Base-by-base conservation (phyloP, 441 rosid species). In the Pelargonium exstipulatum region DNA sequence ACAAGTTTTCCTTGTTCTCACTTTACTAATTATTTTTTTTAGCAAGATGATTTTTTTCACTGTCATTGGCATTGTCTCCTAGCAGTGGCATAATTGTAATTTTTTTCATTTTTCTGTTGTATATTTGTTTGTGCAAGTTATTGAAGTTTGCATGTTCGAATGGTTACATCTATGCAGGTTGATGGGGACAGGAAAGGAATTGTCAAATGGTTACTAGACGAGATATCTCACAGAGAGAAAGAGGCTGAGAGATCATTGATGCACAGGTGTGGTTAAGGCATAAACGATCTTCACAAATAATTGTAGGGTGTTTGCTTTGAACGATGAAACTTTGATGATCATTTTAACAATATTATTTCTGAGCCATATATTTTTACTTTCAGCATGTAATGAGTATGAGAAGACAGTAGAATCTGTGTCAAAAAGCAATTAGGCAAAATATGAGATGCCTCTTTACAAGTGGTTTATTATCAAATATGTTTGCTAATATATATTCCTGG, bases 181-280 rank as follows among this genome's bases (percentile, higher is more conserved):
- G 72, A 73, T 71, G 84, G 78, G 67, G 64, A 74, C 60, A 76
- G 62, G 66, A 83, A 78, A 67, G 81, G 75, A 69, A 67, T 81
- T 42, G 78, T 83, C 70, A 85, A 86, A 78, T 85, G 92, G 92
- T 61, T 88, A 62, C 87, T 88, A 42, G 88, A 88, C 64, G 90
- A 88, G 78, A 88, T 86, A 76, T 77, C 83, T 69, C 80, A 7
- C 49, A 75, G 82, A 73, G 92, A 88, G 80, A 88, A 78, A 65
- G 92, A 83, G 72, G 90, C 92, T 72, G 87, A 88, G 78, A 85
- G 90, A 63, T 88, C 92, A 63, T 76, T 86, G 72, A 87, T 87
- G 90, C 90, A 85, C 79, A 81, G 90, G 90, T 85, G 26, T 70
- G 73, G 60, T 68, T 62, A 43, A 71, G 55, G 70, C 77, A 73